Base-by-base conservation (phyloP, 805 yeast genomes). In the Hanseniaspora clermontiae region DNA sequence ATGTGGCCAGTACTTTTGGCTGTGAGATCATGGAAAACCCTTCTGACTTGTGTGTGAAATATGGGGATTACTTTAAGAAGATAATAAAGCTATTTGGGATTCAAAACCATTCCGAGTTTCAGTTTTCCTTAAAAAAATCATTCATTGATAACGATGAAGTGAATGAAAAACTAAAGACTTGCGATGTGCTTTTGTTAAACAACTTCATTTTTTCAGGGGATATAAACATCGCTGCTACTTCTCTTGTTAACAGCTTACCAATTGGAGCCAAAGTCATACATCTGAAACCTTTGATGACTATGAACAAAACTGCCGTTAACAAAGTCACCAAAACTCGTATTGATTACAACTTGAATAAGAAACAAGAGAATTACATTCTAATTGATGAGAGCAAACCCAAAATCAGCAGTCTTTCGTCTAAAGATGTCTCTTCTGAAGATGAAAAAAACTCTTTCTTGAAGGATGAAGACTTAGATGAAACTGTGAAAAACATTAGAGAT, bases 11-110 rank as follows among this genome's bases (percentile, higher is more conserved):
- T 29, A 83, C 95, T 67, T 87, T 86, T 64, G 97, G 97, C 0
- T 87, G 91, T 68, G 97, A 90, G 66, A 78, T 90, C 49, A 89
- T 89, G 95, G 78, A 77, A 17, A 82, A 83, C 61, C 95, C 96
- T 0, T 83, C 90, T 11, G 71, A 73, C 7, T 71, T 89, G 50
- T 84, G 91, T 1, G 74, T 73, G 43, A 60, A 71, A 20, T 97
- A 90, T 66, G 68, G 72, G 29, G 62, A 61, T 1, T 89, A 84
- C 61, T 75, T 88, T 57, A 65, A 70, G 53, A 75, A 74, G 47
- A 76, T 95, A 55, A 74, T 83, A 52, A 70, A 70, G 43, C 69
- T 81, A 3, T 81, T 81, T 67, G 96, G 96, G 0, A 61, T 90
- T 19, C 74, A 32, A 9, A 46, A 72, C 15, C 72, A 79, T 4